These are phyloP conservation scores for Bombardia bombarda DNA, from an alignment of 495 filamentous ascomycete species.

Conservation along the genomic window DNA sequence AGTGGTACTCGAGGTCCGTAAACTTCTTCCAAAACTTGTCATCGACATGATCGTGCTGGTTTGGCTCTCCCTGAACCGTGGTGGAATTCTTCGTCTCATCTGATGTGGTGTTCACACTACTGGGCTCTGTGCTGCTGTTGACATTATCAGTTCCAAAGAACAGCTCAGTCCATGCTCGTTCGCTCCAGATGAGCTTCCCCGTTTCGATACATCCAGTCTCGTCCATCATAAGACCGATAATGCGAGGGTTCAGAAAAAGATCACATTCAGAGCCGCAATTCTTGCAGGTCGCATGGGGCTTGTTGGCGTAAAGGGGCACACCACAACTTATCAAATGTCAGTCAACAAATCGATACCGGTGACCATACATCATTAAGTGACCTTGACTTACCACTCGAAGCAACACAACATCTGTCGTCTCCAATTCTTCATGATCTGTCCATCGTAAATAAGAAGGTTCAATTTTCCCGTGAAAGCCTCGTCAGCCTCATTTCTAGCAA, in stretches of 20 bases:
- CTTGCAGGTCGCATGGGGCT: conserved; percentile 36
- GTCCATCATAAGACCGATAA: conserved; percentile 45
- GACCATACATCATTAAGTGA: not conserved
- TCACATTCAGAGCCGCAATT: conserved; percentile 38
- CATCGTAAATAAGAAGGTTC: conserved; percentile 47
- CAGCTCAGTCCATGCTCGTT: conserved; percentile 45
- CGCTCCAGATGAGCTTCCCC: conserved; percentile 45
- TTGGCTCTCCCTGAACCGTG: no score
- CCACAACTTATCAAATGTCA: conserved; percentile 38
- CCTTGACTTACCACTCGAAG: conserved; percentile 44
- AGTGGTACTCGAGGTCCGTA: conserved; percentile 20
- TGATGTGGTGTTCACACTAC: no score
- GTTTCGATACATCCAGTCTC: conserved; percentile 43
- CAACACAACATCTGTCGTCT: conserved; percentile 44
- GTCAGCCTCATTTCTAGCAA: conserved; percentile 27
- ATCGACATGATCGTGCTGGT: no score
- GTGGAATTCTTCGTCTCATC: not conserved
- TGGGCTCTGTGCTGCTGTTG: not conserved
- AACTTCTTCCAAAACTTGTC: conserved; percentile 33
- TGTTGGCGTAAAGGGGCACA: conserved; percentile 47
- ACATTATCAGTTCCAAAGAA: conserved; percentile 38
- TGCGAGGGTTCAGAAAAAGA: conserved; percentile 47
- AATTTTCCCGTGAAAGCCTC: conserved; percentile 51
- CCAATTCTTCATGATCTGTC: conserved; percentile 39
- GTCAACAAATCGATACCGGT: not conserved